A percentile compares a stretch with the other conserved stretches of the same genome.
These are phyloP conservation scores for Neodidymelliopsis sp. DNA, from an alignment of 2,329 filamentous ascomycete species.

Conservation along the genomic window DNA sequence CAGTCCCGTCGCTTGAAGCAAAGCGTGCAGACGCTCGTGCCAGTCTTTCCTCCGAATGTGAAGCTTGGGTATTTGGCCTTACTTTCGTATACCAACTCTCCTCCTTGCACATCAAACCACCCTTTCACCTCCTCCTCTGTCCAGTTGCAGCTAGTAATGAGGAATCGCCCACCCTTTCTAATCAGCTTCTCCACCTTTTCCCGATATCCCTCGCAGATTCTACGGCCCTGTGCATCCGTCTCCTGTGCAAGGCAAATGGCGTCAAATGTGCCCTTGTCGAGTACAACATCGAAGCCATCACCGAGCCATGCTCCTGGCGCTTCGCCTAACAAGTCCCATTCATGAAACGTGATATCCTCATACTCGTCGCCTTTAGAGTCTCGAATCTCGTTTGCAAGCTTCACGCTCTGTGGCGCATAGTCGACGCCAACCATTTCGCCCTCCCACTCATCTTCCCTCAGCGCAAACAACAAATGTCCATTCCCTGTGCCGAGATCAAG, in stretches of 20 bases:
- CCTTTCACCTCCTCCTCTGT: slow-evolving; percentile 82
- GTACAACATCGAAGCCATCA: slow-evolving; percentile 81
- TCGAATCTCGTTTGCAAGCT: slow-evolving; percentile 72
- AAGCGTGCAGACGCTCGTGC: slow-evolving; percentile 86
- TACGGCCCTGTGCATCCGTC: slow-evolving; percentile 58
- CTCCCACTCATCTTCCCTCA: slow-evolving; percentile 72
- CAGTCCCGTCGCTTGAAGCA: slow-evolving; percentile 70
- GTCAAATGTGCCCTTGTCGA: slow-evolving; percentile 99
- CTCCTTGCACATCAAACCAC: slow-evolving; percentile 77
- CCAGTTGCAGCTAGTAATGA: slow-evolving; percentile 98
- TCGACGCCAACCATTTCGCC: slow-evolving; percentile 85
- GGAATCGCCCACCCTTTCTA: slow-evolving; percentile 72
- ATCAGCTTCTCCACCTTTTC: slow-evolving; percentile 73
- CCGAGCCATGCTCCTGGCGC: slow-evolving; percentile 63
- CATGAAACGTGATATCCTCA: slow-evolving; percentile 57
- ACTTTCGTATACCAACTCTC: slow-evolving; percentile 67
- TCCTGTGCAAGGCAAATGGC: slow-evolving; percentile 80
- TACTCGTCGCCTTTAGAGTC: slow-evolving; percentile 41
- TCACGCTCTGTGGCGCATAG: slow-evolving; percentile 78
- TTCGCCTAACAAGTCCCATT: slow-evolving; percentile 60
- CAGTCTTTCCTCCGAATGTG: slow-evolving; percentile 86
- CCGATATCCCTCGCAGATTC: slow-evolving; percentile 78
- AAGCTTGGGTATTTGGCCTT: slow-evolving; percentile 84
- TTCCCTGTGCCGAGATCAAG: slow-evolving; percentile 95
- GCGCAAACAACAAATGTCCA: slow-evolving; percentile 85